These are phyloP conservation scores for Aspergillus melleus DNA, from an alignment of 2,329 filamentous ascomycete species.

Conservation along the genomic window DNA sequence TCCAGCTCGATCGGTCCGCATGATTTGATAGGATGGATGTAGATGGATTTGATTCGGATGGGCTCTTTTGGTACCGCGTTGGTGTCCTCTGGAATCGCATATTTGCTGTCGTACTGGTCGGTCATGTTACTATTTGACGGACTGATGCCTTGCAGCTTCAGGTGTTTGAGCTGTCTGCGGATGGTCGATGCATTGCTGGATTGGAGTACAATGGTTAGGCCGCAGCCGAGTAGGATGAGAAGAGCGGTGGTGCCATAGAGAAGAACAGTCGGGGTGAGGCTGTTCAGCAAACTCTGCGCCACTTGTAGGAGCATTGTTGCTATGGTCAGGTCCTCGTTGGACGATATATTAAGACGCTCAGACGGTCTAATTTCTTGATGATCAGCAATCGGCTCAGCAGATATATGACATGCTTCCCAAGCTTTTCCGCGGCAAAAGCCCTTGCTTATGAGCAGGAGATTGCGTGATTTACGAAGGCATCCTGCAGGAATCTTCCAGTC, in stretches of 20 bases:
- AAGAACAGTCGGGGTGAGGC: not conserved
- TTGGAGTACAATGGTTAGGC: not conserved
- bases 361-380: too few relatives aligned
- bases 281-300: not conserved
- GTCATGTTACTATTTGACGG: not conserved
- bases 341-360: too few relatives aligned
- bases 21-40: slow-evolving; percentile 24
- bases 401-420: too few relatives aligned
- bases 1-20: slow-evolving; percentile 20
- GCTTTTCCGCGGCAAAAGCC: too few relatives aligned
- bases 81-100: not conserved
- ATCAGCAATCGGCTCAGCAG: too few relatives aligned
- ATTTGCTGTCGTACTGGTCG: not conserved
- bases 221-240: not conserved
- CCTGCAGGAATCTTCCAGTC: too few relatives aligned
- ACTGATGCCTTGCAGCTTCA: not conserved
- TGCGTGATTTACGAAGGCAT: too few relatives aligned
- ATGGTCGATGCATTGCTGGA: not conserved
- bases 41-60: slow-evolving; percentile 19
- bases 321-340: too few relatives aligned
- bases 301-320: not conserved
- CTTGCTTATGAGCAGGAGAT: too few relatives aligned
- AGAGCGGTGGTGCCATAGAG: not conserved
- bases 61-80: not conserved
- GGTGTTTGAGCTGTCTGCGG: not conserved